A percentile compares a stretch with the other conserved stretches of the same genome.
phyloP scores from a whole-genome alignment of 2,329 filamentous ascomycete genomes.

The Colletotrichum karsti region DNA sequence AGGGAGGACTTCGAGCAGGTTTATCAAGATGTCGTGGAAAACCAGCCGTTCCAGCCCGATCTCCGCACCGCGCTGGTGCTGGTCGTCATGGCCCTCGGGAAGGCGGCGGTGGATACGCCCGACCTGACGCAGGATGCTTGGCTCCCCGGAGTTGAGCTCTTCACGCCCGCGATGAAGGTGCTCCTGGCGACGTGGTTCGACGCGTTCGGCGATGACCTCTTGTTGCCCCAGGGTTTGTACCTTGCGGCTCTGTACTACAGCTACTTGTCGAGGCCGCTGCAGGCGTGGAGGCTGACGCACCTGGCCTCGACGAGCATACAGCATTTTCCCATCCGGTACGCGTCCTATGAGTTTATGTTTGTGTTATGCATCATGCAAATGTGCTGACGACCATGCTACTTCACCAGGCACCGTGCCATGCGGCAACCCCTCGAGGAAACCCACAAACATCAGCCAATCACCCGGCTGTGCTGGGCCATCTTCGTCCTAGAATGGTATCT shows the following conservation, averaged over 20 bases:
- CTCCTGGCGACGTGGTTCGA: neutral
- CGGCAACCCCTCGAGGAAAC: neutral
- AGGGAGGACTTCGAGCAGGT: neutral
- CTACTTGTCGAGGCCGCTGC: constrained; percentile 13
- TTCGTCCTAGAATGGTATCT: constrained; percentile 35
- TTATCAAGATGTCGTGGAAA: neutral
- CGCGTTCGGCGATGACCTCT: neutral
- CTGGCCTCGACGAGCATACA: constrained; percentile 33
- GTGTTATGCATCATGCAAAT: no score
- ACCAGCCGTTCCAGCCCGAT: neutral
- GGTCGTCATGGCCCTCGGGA: neutral
- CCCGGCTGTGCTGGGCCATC: constrained; percentile 35
- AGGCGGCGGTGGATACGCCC: neutral
- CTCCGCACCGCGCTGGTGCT: neutral
- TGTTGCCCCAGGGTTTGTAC: neutral
- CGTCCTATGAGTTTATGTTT: no score
- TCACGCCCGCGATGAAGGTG: neutral
- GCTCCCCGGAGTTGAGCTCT: neutral
- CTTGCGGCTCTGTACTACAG: neutral
- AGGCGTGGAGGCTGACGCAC: constrained; percentile 31
- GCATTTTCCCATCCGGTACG: constrained; percentile 28
- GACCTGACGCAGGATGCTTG: neutral
- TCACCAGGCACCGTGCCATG: neutral
- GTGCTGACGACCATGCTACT: neutral
- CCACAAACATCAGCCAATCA: constrained; percentile 21